These are phyloP conservation scores for Cryptococcus maquisensis DNA, from an alignment of 1,284 basidiomycete genomes.

Conservation along the genomic window DNA sequence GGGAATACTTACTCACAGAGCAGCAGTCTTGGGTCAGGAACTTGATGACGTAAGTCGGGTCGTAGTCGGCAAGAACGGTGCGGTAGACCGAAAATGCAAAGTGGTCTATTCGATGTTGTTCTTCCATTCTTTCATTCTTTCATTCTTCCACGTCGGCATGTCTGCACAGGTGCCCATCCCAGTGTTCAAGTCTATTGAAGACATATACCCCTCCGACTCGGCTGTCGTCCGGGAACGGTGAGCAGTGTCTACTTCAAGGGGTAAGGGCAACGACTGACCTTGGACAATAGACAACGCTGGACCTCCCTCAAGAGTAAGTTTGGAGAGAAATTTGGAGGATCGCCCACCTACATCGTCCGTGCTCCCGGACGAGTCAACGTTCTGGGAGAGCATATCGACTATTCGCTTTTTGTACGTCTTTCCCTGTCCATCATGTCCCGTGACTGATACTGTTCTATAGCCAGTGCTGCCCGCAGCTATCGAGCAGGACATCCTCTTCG, in stretches of 20 bases:
- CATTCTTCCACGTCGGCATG: slow-evolving; percentile 1
- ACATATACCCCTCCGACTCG: slow-evolving; percentile 58
- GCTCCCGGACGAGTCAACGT: slow-evolving; percentile 81
- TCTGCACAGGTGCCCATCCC: slow-evolving; percentile 61
- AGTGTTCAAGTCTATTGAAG: slow-evolving; percentile 58
- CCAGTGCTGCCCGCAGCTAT: slow-evolving; percentile 74
- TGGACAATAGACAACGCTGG: slow-evolving; percentile 57
- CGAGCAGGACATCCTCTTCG: slow-evolving; percentile 79
- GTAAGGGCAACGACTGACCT: neutral
- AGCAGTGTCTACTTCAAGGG: slow-evolving; percentile 21
- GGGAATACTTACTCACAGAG: too few relatives aligned
- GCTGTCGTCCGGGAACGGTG: slow-evolving; percentile 57
- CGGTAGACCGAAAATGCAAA: too few relatives aligned
- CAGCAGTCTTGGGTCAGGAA: too few relatives aligned
- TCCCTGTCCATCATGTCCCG: neutral
- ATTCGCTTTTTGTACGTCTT: slow-evolving; percentile 49
- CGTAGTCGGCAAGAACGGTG: neutral
- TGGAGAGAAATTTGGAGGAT: slow-evolving; percentile 60
- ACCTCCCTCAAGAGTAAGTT: slow-evolving; percentile 62
- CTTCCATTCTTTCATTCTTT: too few relatives aligned
- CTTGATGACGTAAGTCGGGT: neutral
- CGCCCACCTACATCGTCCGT: slow-evolving; percentile 66
- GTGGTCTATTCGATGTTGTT: too few relatives aligned
- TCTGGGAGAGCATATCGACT: slow-evolving; percentile 82
- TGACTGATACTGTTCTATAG: slow-evolving; percentile 36